Conservation (phyloP, 2,329 filamentous ascomycete species). For the Aspergillus piperis region DNA sequence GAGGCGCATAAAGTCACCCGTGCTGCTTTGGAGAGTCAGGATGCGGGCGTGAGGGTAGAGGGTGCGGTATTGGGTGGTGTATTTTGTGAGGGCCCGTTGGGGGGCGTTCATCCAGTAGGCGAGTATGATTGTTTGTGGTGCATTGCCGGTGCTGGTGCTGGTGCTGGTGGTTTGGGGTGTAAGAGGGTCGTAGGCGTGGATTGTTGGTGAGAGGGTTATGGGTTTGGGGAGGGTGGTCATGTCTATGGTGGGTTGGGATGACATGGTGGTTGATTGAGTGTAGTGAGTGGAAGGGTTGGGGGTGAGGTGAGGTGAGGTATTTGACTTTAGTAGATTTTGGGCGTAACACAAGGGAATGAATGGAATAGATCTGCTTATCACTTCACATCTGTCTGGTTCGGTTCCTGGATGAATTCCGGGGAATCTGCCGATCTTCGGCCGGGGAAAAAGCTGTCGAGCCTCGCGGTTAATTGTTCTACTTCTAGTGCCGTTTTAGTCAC, state of each 20-base stretch:
- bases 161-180: background rate
- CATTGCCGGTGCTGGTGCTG: background rate
- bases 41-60: constrained; percentile 48
- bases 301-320: background rate
- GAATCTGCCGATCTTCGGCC: background rate
- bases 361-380: too few species aligned
- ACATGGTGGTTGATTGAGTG: background rate
- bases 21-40: constrained; percentile 43
- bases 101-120: constrained; percentile 53
- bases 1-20: constrained; percentile 37
- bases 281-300: background rate
- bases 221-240: background rate
- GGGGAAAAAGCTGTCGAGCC: background rate
- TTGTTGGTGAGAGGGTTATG: constrained; percentile 1
- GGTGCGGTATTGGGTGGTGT: constrained; percentile 46
- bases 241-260: background rate
- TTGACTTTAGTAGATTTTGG: background rate
- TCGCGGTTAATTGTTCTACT: background rate
- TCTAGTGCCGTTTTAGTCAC: background rate
- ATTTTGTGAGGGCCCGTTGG: constrained; percentile 49
- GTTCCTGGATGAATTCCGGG: background rate
- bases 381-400: background rate
- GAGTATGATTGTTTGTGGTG: constrained; percentile 44
- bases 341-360: too few species aligned
- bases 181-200: background rate